Base-by-base conservation (phyloP, 768 basidiomycete species). In the Lactarius indigo region DNA sequence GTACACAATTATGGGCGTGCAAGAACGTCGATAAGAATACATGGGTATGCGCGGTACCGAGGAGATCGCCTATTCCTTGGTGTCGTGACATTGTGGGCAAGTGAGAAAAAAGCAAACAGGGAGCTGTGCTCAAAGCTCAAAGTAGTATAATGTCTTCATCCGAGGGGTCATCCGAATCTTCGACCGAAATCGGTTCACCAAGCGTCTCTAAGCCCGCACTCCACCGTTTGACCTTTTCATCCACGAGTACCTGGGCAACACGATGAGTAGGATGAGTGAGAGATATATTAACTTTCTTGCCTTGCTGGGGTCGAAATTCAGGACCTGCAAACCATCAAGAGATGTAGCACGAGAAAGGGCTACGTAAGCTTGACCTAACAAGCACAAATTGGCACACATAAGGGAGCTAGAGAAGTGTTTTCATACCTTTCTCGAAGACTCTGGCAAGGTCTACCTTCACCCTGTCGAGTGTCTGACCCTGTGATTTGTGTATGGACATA, bases 401-500 rank as follows among this genome's bases (percentile, higher is more conserved):
- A 30, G n/a, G 37, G 60, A 42, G 44, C 17, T 39, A 65, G 30
- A 12, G 50, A 26, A 23, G 12, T 31, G 50, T 20, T n/a, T 2
- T 68, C 80, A 28, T 59, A 86, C 91, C 93, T 77, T 92, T 94
- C 77, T 94, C 97, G 73, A 99, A 99, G 5, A 98, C 91, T 74
- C 87, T 90, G 35, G 87, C 87, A 41, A 99, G 82, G 73, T 98
- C 96, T 54, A 98, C 96, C 74, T 91, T 96, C 71, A 98, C 96
- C 56, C 94, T 87, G 30, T 95, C 91, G 12, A 99, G 81, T 0
- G 97, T 98, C 76, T 98, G 97, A 12, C 97, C 97, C 76, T 99
- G 97, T 13, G 91, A 92, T 75, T 99, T 99, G 77, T 99, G 97
- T 69, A 98, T 98, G 57, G 90, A 92, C 93, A 98, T 96, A 0